A percentile compares a stretch with the other conserved stretches of the same genome.
Evolutionary conservation across 805 yeast genomes (phyloP).

Genomic region (Torulaspora quercuum): DNA sequence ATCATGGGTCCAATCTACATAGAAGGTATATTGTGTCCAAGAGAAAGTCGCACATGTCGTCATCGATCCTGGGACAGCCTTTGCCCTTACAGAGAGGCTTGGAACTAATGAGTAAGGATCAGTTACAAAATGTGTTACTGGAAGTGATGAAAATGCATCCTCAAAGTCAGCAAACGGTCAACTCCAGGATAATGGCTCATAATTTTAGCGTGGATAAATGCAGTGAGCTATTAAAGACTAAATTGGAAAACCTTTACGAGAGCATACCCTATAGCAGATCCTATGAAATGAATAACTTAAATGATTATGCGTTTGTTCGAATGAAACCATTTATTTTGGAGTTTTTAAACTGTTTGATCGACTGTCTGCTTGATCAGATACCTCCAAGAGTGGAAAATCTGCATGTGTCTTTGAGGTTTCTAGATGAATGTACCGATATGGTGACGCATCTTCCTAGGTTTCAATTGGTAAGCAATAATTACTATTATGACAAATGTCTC

Average conservation of each 20-base stretch:
- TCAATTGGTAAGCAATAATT: constrained; percentile 35
- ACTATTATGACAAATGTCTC: constrained; percentile 37
- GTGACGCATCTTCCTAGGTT: constrained; percentile 34
- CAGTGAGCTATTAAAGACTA: constrained; percentile 20
- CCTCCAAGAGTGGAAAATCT: constrained; percentile 33
- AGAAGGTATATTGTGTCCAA: constrained; percentile 16
- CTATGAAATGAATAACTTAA: constrained; percentile 20
- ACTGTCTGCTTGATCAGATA: constrained; percentile 32
- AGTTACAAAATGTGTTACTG: constrained; percentile 24
- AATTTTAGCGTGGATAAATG: constrained; percentile 29
- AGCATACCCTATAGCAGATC: constrained; percentile 34
- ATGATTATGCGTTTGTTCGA: constrained; percentile 38
- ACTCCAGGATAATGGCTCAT: constrained; percentile 14
- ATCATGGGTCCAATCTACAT: not conserved
- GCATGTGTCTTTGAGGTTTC: constrained; percentile 29
- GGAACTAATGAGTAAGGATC: constrained; percentile 34
- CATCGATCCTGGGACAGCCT: constrained; percentile 30
- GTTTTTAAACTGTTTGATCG: constrained; percentile 35
- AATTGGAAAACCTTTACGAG: constrained; percentile 23
- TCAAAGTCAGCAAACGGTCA: constrained; percentile 22
- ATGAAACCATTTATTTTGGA: constrained; percentile 33
- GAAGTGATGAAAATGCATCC: constrained; percentile 30
- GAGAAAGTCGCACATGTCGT: constrained; percentile 18
- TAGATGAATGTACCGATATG: constrained; percentile 32
- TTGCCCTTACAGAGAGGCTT: constrained; percentile 34